Evolutionary conservation across 805 yeast genomes (phyloP).

Genomic region (Hanseniaspora taiwanica): DNA sequence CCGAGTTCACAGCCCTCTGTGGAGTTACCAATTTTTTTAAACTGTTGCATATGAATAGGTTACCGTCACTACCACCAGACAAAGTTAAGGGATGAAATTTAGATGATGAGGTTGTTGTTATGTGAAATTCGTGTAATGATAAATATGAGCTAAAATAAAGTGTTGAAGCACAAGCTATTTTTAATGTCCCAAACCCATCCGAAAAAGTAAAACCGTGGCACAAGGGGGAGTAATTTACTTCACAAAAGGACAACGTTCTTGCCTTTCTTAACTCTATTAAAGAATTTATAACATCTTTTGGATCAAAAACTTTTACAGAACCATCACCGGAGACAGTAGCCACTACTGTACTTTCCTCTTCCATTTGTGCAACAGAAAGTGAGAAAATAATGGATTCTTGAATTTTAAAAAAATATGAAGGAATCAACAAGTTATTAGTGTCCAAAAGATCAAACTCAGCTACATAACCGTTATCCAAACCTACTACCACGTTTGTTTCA

Average conservation of each 20-base stretch:
- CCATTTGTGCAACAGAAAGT: conserved; percentile 24
- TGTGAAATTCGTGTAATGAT: conserved; percentile 28
- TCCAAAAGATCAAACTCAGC: conserved; percentile 38
- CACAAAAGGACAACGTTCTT: conserved; percentile 19
- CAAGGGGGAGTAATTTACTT: conserved; percentile 17
- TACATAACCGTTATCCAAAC: conserved; percentile 44
- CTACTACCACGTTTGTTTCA: conserved; percentile 35
- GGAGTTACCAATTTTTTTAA: conserved; percentile 26
- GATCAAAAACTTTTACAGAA: conserved; percentile 24
- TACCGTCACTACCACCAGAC: conserved; percentile 39
- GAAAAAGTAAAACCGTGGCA: conserved; percentile 26
- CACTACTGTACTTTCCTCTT: conserved; percentile 22
- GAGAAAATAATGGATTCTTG: conserved; percentile 27
- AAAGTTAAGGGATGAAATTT: conserved; percentile 33
- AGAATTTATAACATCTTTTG: conserved; percentile 21
- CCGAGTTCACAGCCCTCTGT: conserved; percentile 17
- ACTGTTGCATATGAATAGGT: conserved; percentile 28
- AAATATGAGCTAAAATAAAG: conserved; percentile 22
- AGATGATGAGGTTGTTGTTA: conserved; percentile 29
- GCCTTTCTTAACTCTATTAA: conserved; percentile 19
- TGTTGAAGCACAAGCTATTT: conserved; percentile 26
- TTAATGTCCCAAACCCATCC: conserved; percentile 29
- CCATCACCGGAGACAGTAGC: conserved; percentile 33
- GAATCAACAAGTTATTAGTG: conserved; percentile 10
- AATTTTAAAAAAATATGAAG: conserved; percentile 27